These are phyloP conservation scores for Flammula alnicola DNA, from an alignment of 1,284 basidiomycete species.

Conservation along the genomic window DNA sequence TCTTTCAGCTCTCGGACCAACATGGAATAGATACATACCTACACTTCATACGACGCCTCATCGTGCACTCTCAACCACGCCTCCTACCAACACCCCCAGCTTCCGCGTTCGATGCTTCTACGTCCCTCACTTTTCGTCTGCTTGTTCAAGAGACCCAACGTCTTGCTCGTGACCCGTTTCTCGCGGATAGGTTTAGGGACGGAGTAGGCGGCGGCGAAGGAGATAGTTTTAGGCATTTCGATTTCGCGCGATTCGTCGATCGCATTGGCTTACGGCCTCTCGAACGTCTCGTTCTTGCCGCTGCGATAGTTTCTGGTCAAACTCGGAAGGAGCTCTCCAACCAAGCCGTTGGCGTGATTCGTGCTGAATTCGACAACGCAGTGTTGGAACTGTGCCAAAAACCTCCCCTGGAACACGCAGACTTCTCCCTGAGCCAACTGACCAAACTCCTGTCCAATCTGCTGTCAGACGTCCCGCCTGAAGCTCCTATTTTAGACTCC, in stretches of 20 bases:
- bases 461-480: conserved; percentile 67
- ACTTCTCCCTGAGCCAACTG: conserved; percentile 74
- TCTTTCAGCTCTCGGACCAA: conserved; percentile 83
- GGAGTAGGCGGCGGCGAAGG: conserved; percentile 85
- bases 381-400: conserved; percentile 73
- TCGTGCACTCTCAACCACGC: conserved; percentile 80
- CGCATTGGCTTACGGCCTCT: conserved; percentile 78
- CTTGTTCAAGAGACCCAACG: conserved; percentile 87
- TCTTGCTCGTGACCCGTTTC: conserved; percentile 83
- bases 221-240: conserved; percentile 79
- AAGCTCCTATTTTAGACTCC: conserved; percentile 70
- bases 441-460: conserved; percentile 82
- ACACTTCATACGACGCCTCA: conserved; percentile 93
- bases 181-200: conserved; percentile 86
- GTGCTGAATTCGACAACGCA: conserved; percentile 77
- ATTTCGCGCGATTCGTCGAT: conserved; percentile 79
- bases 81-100: conserved; percentile 60
- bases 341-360: conserved; percentile 72
- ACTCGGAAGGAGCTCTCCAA: conserved; percentile 71
- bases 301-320: conserved; percentile 72
- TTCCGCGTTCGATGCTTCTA: conserved; percentile 69
- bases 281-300: conserved; percentile 76
- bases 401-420: conserved; percentile 80
- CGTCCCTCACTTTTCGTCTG: conserved; percentile 77
- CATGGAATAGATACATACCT: conserved; percentile 95